These are phyloP conservation scores for Strobilomyces dryophilus DNA, from an alignment of 768 basidiomycete species.

Conservation along the genomic window DNA sequence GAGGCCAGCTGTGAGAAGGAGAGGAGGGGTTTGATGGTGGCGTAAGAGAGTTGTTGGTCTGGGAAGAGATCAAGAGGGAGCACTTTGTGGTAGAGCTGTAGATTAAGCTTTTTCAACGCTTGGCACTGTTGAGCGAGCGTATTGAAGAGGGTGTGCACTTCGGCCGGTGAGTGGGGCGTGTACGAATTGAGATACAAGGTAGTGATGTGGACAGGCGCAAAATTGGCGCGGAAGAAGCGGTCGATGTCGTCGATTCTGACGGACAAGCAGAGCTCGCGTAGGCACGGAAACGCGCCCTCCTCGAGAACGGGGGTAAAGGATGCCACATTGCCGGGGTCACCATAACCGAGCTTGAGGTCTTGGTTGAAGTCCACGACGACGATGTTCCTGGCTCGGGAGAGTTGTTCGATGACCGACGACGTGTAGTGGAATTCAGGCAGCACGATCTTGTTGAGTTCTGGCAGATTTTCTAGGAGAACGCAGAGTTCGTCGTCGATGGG, in stretches of 20 bases:
- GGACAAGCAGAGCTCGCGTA: constrained; percentile 51
- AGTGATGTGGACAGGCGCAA: constrained; percentile 46
- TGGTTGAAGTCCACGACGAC: constrained; percentile 52
- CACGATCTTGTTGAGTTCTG: constrained; percentile 43
- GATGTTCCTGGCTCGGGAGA: constrained; percentile 43
- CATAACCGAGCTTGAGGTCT: constrained; percentile 43
- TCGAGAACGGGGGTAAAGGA: constrained; percentile 41
- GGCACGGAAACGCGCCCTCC: constrained; percentile 49
- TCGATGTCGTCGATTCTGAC: constrained; percentile 42
- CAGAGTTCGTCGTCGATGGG: constrained; percentile 39
- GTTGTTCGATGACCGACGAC: constrained; percentile 39
- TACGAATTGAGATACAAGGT: constrained; percentile 51
- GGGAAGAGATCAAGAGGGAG: constrained; percentile 10
- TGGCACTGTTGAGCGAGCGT: constrained; percentile 45
- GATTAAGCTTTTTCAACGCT: constrained; percentile 40
- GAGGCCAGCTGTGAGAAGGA: constrained; percentile 23
- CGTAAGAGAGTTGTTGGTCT: constrained; percentile 31
- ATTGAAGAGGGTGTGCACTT: constrained; percentile 41
- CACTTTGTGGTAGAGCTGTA: constrained; percentile 31
- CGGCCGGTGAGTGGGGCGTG: constrained; percentile 38
- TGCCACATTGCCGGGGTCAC: constrained; percentile 40
- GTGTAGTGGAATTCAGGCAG: constrained; percentile 53
- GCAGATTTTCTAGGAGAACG: constrained; percentile 37
- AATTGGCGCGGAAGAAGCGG: constrained; percentile 40
- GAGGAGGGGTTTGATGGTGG: constrained; percentile 36